Conservation (phyloP, 2,329 filamentous ascomycete species). For the Apiospora kogelbergensis region DNA sequence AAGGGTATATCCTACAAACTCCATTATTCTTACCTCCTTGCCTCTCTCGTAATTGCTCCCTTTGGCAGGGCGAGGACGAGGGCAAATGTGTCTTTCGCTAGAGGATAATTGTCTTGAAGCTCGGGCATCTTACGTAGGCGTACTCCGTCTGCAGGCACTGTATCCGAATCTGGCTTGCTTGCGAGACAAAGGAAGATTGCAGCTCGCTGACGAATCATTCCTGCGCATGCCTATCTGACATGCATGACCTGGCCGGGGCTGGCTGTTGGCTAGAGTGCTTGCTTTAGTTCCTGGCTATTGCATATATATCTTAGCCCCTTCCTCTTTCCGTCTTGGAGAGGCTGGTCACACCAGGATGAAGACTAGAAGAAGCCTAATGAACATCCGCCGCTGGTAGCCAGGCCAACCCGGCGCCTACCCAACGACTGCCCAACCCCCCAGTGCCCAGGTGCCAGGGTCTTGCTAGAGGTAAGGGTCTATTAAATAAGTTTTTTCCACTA, state of each 20-base stretch:
- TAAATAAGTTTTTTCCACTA: no score
- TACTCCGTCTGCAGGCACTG: not conserved
- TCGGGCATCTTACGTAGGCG: not conserved
- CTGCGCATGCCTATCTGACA: not conserved
- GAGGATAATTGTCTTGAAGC: not conserved
- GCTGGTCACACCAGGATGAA: not conserved
- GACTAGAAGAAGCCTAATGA: not conserved
- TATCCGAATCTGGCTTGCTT: not conserved
- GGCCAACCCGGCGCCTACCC: not conserved
- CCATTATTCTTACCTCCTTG: not conserved
- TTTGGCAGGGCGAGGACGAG: not conserved
- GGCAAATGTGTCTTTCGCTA: not conserved
- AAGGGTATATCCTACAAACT: not conserved
- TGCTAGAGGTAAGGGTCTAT: slow-evolving; percentile 3
- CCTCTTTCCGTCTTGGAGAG: not conserved
- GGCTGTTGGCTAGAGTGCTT: not conserved
- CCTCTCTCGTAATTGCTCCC: not conserved
- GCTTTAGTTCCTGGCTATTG: not conserved
- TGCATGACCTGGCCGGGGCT: not conserved
- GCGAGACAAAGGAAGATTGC: not conserved
- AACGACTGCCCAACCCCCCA: not conserved
- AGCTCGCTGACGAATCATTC: not conserved
- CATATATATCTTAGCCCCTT: no score
- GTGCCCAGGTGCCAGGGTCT: not conserved
- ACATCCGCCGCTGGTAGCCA: not conserved